A percentile compares a stretch with the other conserved stretches of the same genome.
These are phyloP conservation scores for Eruca vesicaria DNA, from an alignment of 441 rosid genomes.

Conservation along the genomic window DNA sequence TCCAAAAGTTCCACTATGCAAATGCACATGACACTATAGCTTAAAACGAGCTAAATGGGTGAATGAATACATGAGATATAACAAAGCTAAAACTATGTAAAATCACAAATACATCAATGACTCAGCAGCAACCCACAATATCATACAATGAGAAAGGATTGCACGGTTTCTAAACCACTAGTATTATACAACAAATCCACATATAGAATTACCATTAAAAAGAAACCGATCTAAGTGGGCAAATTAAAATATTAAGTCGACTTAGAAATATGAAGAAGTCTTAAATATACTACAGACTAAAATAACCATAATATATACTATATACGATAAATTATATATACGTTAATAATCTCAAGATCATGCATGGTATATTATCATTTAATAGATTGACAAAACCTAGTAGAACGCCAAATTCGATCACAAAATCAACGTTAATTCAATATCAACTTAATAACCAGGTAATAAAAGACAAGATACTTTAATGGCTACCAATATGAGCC, in stretches of 20 bases:
- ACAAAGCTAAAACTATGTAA: too few species aligned
- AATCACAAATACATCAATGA: too few species aligned
- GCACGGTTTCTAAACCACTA: not conserved
- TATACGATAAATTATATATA: not conserved
- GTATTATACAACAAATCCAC: not conserved
- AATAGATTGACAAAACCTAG: not conserved
- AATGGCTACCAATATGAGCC: not conserved
- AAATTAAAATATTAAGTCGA: not conserved
- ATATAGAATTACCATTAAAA: not conserved
- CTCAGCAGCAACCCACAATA: not conserved
- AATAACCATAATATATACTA: too few species aligned
- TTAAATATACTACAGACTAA: not conserved
- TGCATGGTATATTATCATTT: not conserved
- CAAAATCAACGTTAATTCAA: not conserved
- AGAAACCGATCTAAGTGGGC: not conserved
- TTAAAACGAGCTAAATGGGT: too few species aligned
- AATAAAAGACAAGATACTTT: not conserved
- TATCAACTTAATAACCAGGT: not conserved
- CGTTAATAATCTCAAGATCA: not conserved
- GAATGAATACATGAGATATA: too few species aligned
- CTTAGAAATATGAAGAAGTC: too few species aligned
- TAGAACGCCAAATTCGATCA: not conserved
- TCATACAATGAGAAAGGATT: not conserved
- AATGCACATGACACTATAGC: too few species aligned
- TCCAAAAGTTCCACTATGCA: too few species aligned